A percentile compares a stretch with the other conserved stretches of the same genome.
phyloP scores from a whole-genome alignment of 2,329 filamentous ascomycete genomes.

The Neofusicoccum ribis region DNA sequence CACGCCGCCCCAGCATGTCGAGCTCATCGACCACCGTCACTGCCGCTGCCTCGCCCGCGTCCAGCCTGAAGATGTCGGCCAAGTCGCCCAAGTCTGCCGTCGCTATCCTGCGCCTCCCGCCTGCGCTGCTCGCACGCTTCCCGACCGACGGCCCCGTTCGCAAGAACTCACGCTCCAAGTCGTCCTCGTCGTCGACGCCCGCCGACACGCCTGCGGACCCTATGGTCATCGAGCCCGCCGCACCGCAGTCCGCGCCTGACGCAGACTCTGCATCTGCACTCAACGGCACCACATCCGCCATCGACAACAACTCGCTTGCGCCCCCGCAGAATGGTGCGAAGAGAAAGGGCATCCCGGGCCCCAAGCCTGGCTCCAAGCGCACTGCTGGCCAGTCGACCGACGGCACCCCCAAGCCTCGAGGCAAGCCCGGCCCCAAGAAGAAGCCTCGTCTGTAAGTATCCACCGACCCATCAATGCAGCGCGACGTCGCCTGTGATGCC shows the following conservation, averaged over 20 bases:
- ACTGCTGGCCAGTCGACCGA: slow-evolving; percentile 55
- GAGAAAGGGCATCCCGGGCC: slow-evolving; percentile 74
- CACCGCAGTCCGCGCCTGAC: slow-evolving; percentile 32
- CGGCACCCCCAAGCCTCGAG: slow-evolving; percentile 66
- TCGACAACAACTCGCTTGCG: slow-evolving; percentile 39
- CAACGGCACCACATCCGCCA: slow-evolving; percentile 26
- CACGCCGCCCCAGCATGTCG: slow-evolving; percentile 20
- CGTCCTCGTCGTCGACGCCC: slow-evolving; percentile 41
- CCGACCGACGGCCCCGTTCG: slow-evolving; percentile 19
- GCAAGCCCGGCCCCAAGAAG: slow-evolving; percentile 95
- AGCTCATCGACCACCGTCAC: slow-evolving; percentile 22
- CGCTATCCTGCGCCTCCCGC: slow-evolving; percentile 36
- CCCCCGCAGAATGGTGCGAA: slow-evolving; percentile 57
- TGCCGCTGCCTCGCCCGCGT: slow-evolving; percentile 25
- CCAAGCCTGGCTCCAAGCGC: slow-evolving; percentile 65
- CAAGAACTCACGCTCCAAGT: slow-evolving; percentile 34
- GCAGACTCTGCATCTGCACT: slow-evolving; percentile 40
- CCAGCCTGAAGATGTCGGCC: slow-evolving; percentile 33
- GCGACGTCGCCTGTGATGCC: not conserved
- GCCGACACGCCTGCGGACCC: slow-evolving; percentile 34
- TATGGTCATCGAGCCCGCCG: slow-evolving; percentile 16
- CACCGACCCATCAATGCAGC: slow-evolving; percentile 5
- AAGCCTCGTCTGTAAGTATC: slow-evolving; percentile 83
- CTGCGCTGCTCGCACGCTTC: slow-evolving; percentile 32
- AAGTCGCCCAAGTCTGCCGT: slow-evolving; percentile 34